These are phyloP conservation scores for Aspergillus puulaauensis DNA, from an alignment of 2,329 filamentous ascomycete species.

Conservation along the genomic window DNA sequence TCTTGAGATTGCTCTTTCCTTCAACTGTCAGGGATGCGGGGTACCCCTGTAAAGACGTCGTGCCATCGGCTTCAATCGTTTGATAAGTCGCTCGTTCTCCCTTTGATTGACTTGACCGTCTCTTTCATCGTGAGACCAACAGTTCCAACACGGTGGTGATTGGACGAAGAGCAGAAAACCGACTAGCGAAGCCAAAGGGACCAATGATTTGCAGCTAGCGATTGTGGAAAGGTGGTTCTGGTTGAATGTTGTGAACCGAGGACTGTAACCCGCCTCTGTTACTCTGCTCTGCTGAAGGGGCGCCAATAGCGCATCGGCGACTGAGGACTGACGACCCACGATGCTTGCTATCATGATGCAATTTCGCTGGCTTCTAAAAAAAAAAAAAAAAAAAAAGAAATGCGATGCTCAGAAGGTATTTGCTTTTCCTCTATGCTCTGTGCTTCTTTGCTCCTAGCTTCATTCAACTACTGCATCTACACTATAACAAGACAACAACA, in stretches of 20 bases:
- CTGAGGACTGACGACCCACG: not conserved
- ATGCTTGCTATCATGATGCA: slow-evolving; percentile 1
- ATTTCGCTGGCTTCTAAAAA: not conserved
- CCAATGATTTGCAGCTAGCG: slow-evolving; percentile 14
- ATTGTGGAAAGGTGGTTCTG: not conserved
- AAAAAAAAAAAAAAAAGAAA: not conserved
- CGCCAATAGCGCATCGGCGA: not conserved
- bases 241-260: not conserved
- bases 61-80: not conserved
- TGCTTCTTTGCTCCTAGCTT: not conserved
- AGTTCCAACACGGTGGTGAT: slow-evolving; percentile 9
- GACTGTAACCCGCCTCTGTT: slow-evolving; percentile 6
- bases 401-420: not conserved
- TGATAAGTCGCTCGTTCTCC: not conserved
- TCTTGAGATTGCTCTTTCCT: not conserved
- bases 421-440: slow-evolving; percentile 2
- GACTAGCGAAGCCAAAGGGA: slow-evolving; percentile 5
- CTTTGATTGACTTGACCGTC: slow-evolving; percentile 2
- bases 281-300: not conserved
- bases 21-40: slow-evolving; percentile 6
- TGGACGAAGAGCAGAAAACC: slow-evolving; percentile 6
- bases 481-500: not conserved
- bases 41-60: slow-evolving; percentile 1
- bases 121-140: slow-evolving; percentile 1
- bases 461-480: not conserved